These are phyloP conservation scores for Trametes sanguinea DNA, from an alignment of 768 basidiomycete genomes.

Conservation along the genomic window DNA sequence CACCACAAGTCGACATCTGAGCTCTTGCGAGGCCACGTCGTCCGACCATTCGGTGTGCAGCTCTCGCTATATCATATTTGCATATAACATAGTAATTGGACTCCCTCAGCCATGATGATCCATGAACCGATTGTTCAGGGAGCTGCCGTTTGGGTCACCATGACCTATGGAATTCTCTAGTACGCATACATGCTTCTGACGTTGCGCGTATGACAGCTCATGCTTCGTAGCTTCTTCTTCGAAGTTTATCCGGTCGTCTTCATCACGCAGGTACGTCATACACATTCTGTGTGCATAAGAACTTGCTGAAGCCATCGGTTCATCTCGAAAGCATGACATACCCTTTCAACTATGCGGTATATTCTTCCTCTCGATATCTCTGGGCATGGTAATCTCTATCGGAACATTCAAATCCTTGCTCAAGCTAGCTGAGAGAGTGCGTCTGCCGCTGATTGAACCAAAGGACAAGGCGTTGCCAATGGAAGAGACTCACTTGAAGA, in stretches of 20 bases:
- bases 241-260: slow-evolving; percentile 29
- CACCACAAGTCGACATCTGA: slow-evolving; percentile 16
- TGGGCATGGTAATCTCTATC: slow-evolving; percentile 24
- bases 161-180: slow-evolving; percentile 31
- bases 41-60: slow-evolving; percentile 23
- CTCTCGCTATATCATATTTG: not conserved
- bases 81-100: not conserved
- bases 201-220: not conserved
- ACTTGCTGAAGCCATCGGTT: too few relatives aligned
- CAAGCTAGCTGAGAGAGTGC: slow-evolving; percentile 13
- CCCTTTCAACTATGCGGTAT: slow-evolving; percentile 27
- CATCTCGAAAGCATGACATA: slow-evolving; percentile 20
- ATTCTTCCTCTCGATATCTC: slow-evolving; percentile 23
- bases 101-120: slow-evolving; percentile 22
- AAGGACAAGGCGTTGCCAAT: not conserved
- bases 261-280: slow-evolving; percentile 19
- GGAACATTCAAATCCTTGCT: slow-evolving; percentile 12
- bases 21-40: slow-evolving; percentile 19
- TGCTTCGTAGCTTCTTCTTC: slow-evolving; percentile 25
- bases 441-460: slow-evolving; percentile 20
- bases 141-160: slow-evolving; percentile 25
- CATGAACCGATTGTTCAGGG: slow-evolving; percentile 26
- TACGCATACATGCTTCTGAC: slow-evolving; percentile 1
- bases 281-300: too few relatives aligned
- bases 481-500: slow-evolving; percentile 23